Evolutionary conservation across 257 asterid species (phyloP), one percentile per base, ranked within the genome.

Genomic region (Ophiorrhiza pumila): DNA sequence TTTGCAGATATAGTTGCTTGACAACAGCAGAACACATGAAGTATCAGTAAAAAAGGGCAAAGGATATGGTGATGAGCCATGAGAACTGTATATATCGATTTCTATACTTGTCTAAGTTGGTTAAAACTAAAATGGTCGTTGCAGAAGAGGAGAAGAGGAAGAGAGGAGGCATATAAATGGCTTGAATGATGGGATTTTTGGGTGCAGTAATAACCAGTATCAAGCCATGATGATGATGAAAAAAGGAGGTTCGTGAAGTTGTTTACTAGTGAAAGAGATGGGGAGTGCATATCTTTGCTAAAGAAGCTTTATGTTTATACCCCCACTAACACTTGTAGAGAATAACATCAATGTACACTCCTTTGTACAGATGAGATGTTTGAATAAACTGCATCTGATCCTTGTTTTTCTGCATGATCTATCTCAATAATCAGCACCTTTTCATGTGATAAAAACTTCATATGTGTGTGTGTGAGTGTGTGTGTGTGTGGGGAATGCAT

Each of bases 241-340:
- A 73, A 78, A 83, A 79, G 72, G 80, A 81, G 88, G 84, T 87
- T 82, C 86, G 31, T 77, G 85, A 73, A 58, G 73, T 68, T 57
- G 62, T 78, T 78, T 78, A 68, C 56, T 72, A 53, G 64, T 53
- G 76, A 69, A 77, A 67, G 80, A 79, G 74, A 73, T 77, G 77
- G 78, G 73, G 77, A 75, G 87, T 78, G 79, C 79, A 75, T 76
- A 82, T 80, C 81, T 83, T 87, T 80, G 79, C 81, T 78, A 85
- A 86, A 88, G 89, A 79, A 72, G 89, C 89, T 90, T 82, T 88
- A 79, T 85, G 85, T 73, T 82, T 81, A 79, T 90, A 79, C 85
- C 73, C 77, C 86, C 85, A 83, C 82, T 75, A 77, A 76, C 76
- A 76, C 80, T 78, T 66, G 78, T 70, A 59, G 79, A 80, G 86